Percentiles rank a stretch among this genome's conserved stretches.
Conservation (phyloP, 345 rosid genomes). For the Aurinia saxatilis region DNA sequence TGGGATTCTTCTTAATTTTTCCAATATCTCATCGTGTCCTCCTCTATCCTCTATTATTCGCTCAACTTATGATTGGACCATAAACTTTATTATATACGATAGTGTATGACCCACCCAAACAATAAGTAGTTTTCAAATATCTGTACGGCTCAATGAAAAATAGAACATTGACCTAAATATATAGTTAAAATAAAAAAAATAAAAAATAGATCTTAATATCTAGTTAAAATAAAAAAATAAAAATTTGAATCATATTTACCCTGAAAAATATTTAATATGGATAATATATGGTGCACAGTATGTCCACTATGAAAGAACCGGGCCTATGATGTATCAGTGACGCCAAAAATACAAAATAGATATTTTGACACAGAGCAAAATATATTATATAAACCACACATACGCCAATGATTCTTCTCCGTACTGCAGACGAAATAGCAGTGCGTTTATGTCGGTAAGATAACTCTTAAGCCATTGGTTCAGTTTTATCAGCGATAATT, state of each 20-base stretch:
- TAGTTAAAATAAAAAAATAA: no score
- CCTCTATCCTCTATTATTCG: constrained; percentile 8
- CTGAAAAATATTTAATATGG: no score
- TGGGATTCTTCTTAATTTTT: background rate
- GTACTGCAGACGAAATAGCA: constrained; percentile 3
- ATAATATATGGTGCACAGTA: no score
- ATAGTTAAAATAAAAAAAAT: no score
- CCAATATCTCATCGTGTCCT: constrained; percentile 1
- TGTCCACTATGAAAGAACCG: no score
- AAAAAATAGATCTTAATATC: no score
- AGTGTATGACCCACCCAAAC: background rate
- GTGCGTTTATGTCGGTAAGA: constrained; percentile 21
- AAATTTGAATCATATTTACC: no score
- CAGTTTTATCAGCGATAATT: background rate
- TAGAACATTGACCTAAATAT: no score
- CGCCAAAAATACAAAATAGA: no score
- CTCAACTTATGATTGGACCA: background rate
- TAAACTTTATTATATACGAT: background rate
- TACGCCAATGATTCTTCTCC: constrained; percentile 2
- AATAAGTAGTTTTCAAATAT: background rate
- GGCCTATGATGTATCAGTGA: no score
- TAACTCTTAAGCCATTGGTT: background rate
- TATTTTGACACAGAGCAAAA: no score
- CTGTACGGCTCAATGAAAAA: no score
- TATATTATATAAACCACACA: background rate